A percentile compares a stretch with the other conserved stretches of the same genome.
Evolutionary conservation across 441 rosid genomes (phyloP).

Genomic region (Gossypium lobatum): DNA sequence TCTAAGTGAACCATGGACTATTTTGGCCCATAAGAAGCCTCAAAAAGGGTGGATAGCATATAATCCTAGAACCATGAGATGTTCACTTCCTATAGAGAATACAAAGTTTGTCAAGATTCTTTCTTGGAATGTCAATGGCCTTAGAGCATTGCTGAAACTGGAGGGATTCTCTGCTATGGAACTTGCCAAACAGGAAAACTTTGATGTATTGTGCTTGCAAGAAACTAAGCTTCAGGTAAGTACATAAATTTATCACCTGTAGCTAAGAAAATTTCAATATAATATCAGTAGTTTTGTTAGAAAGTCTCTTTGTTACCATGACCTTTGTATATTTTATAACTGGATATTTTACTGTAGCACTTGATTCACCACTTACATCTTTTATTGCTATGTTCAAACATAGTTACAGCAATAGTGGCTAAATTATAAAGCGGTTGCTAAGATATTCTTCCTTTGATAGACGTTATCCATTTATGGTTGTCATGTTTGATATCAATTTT

Average conservation of each 20-base stretch:
- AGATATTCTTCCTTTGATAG: not conserved
- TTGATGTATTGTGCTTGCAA: slow-evolving; percentile 87
- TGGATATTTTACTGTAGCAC: not conserved
- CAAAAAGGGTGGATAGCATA: slow-evolving; percentile 79
- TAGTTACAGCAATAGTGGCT: not conserved
- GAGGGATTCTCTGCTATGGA: slow-evolving; percentile 68
- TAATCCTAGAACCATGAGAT: slow-evolving; percentile 78
- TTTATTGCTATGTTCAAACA: not conserved
- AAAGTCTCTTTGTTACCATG: slow-evolving; percentile 1
- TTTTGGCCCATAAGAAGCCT: slow-evolving; percentile 89
- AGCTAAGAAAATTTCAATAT: not conserved
- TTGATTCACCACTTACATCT: not conserved
- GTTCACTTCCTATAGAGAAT: slow-evolving; percentile 41
- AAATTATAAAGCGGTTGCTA: not conserved
- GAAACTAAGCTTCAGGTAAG: slow-evolving; percentile 89
- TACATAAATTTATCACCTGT: slow-evolving; percentile 8
- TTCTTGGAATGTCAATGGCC: slow-evolving; percentile 96
- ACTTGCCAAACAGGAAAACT: slow-evolving; percentile 78
- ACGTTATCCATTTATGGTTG: not conserved
- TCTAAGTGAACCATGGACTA: slow-evolving; percentile 76
- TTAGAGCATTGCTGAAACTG: slow-evolving; percentile 69
- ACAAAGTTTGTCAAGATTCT: slow-evolving; percentile 48
- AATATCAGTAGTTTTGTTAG: not conserved
- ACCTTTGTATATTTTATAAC: not conserved
- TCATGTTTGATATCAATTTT: not conserved